phyloP scores from a whole-genome alignment of 257 asterid genomes.

The Petunia axillaris region DNA sequence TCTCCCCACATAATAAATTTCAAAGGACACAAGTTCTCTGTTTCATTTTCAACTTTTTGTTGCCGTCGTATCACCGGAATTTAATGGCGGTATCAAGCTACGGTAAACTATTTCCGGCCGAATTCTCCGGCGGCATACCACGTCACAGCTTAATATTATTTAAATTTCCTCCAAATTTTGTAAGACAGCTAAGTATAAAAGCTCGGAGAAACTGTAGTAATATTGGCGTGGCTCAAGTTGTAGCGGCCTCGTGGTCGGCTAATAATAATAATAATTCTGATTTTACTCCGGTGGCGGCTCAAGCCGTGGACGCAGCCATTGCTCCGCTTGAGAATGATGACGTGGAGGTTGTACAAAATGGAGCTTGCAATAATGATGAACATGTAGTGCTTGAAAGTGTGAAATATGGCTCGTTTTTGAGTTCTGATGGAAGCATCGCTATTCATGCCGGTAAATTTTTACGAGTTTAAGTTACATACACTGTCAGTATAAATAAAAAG shows the following conservation, averaged over 20 bases:
- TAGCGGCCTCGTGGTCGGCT: conserved; percentile 92
- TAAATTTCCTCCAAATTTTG: conserved; percentile 92
- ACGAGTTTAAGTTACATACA: too few relatives aligned
- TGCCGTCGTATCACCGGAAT: too few relatives aligned
- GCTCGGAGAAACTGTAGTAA: conserved; percentile 96
- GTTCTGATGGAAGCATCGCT: conserved; percentile 81
- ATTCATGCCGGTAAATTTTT: conserved; percentile 80
- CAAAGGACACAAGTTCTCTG: too few relatives aligned
- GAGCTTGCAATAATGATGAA: conserved; percentile 24
- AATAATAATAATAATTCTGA: conserved; percentile 42
- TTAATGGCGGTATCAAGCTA: too few relatives aligned
- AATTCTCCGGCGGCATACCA: conserved; percentile 29
- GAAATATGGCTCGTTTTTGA: conserved; percentile 69
- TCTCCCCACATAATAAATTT: neutral
- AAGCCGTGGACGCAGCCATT: conserved; percentile 60
- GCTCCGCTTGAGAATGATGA: conserved; percentile 25
- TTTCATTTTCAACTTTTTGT: too few relatives aligned
- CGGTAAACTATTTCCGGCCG: too few relatives aligned
- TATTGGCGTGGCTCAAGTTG: conserved; percentile 96
- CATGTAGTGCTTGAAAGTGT: conserved; percentile 47
- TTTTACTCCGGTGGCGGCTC: conserved; percentile 56
- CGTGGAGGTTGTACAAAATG: too few relatives aligned
- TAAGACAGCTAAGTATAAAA: conserved; percentile 93
- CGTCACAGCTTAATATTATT: conserved; percentile 50
- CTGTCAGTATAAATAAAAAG: too few relatives aligned